These are phyloP conservation scores for Sarocladium oryzae DNA, from an alignment of 2,329 filamentous ascomycete genomes.

Conservation along the genomic window DNA sequence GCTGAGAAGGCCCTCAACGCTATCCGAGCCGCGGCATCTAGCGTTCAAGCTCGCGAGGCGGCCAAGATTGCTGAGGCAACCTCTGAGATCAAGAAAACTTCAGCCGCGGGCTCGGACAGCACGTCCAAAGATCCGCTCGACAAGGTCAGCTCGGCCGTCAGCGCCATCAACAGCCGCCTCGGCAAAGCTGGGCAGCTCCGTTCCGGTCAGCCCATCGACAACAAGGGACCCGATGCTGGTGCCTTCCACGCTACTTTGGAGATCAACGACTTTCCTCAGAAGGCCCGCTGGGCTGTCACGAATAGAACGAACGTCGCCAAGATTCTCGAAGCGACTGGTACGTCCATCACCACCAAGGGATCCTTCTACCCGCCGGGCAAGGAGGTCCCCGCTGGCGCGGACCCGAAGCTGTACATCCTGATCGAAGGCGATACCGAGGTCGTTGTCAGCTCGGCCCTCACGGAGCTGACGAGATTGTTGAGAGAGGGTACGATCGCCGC, in stretches of 20 bases:
- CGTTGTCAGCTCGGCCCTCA: constrained; percentile 83
- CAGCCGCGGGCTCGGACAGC: constrained; percentile 45
- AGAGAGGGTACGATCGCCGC: constrained; percentile 88
- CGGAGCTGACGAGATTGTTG: constrained; percentile 78
- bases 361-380: constrained; percentile 81
- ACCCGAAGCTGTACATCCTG: constrained; percentile 95
- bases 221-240: constrained; percentile 94
- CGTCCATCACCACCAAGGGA: constrained; percentile 95
- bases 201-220: constrained; percentile 91
- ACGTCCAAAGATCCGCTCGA: constrained; percentile 68
- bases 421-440: constrained; percentile 97
- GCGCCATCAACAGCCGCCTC: constrained; percentile 82
- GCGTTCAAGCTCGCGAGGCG: constrained; percentile 46
- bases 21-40: constrained; percentile 56
- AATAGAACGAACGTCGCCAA: constrained; percentile 98
- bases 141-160: constrained; percentile 84
- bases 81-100: constrained; percentile 39
- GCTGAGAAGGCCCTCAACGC: constrained; percentile 60
- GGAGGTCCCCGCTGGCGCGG: constrained; percentile 64
- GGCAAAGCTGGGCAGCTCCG: constrained; percentile 85
- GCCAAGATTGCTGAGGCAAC: constrained; percentile 35
- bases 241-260: constrained; percentile 95
- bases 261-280: constrained; percentile 99
- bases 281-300: constrained; percentile 96
- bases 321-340: constrained; percentile 89